These are phyloP conservation scores for Pythium guiyangense DNA, from an alignment of 352 stramenopile genomes.

Conservation along the genomic window DNA sequence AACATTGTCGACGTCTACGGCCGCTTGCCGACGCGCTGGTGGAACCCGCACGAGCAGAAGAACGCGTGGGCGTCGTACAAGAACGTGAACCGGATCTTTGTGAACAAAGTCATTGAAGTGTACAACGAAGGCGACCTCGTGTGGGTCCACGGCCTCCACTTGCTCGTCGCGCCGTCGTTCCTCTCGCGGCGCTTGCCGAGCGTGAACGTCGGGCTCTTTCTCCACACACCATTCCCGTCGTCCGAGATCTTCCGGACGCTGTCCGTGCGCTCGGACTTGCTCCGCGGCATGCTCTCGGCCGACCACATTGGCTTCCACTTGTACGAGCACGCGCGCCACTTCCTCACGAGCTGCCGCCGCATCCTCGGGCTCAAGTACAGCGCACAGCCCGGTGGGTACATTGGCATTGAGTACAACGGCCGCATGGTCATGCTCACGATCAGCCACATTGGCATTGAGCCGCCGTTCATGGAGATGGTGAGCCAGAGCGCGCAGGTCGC, in stretches of 20 bases:
- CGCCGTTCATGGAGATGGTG: slow-evolving; percentile 74
- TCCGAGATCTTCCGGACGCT: slow-evolving; percentile 99
- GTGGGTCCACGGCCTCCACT: slow-evolving; percentile 98
- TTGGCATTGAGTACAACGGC: slow-evolving; percentile 96
- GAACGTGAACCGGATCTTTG: slow-evolving; percentile 96
- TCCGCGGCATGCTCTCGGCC: slow-evolving; percentile 95
- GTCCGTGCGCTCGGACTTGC: slow-evolving; percentile 93
- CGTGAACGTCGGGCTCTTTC: slow-evolving; percentile 96
- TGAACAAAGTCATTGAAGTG: slow-evolving; percentile 91
- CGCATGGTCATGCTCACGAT: slow-evolving; percentile 96
- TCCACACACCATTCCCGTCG: slow-evolving; percentile 99
- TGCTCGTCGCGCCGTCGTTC: slow-evolving; percentile 98
- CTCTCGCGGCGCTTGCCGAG: slow-evolving; percentile 88
- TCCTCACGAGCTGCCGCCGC: slow-evolving; percentile 94
- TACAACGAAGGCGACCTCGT: slow-evolving; percentile 92
- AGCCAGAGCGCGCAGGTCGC: slow-evolving; percentile 50
- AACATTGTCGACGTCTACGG: slow-evolving; percentile 98
- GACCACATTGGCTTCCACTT: slow-evolving; percentile 98
- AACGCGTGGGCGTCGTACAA: slow-evolving; percentile 94
- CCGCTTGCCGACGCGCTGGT: slow-evolving; percentile 73
- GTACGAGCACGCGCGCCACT: slow-evolving; percentile 98
- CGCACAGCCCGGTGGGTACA: slow-evolving; percentile 88
- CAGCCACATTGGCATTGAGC: slow-evolving; percentile 97
- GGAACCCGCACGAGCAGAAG: slow-evolving; percentile 78
- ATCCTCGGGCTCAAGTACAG: slow-evolving; percentile 88